Percentiles rank a stretch among this genome's conserved stretches.
phyloP scores from a whole-genome alignment of 306 rosid genomes.

The Cercis canadensis region DNA sequence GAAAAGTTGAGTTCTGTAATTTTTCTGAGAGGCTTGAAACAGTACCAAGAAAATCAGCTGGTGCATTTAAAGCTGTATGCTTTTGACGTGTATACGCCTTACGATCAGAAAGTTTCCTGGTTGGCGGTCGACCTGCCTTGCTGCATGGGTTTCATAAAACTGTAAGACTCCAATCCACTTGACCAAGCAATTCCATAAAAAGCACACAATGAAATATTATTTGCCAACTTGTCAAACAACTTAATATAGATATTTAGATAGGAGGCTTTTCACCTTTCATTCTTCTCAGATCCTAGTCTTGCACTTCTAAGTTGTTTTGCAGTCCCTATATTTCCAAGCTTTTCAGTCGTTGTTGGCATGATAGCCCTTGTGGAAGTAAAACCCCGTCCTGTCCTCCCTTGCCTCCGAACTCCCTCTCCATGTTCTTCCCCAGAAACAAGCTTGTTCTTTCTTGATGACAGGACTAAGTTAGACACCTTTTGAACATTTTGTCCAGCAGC shows the following conservation, averaged over 20 bases:
- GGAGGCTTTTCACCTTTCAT: conserved; percentile 67
- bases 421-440: conserved; percentile 79
- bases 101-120: conserved; percentile 92
- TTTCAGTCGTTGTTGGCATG: conserved; percentile 76
- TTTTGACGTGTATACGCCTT: conserved; percentile 94
- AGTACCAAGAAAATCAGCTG: conserved; percentile 88
- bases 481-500: conserved; percentile 69
- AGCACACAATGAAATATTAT: background rate
- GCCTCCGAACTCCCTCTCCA: conserved; percentile 97
- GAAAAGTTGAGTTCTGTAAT: conserved; percentile 20
- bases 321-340: conserved; percentile 79
- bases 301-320: conserved; percentile 96
- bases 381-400: conserved; percentile 93
- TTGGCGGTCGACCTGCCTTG: conserved; percentile 99
- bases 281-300: conserved; percentile 80
- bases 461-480: conserved; percentile 64
- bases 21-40: conserved; percentile 26
- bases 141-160: conserved; percentile 65
- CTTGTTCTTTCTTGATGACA: conserved; percentile 82
- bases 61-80: conserved; percentile 65
- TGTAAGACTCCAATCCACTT: conserved; percentile 36
- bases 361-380: conserved; percentile 68
- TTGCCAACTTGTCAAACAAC: conserved; percentile 30
- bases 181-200: conserved; percentile 24
- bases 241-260: conserved; percentile 28